Conservation (phyloP, 495 filamentous ascomycete genomes). For the Oleoguttula mirabilis region DNA sequence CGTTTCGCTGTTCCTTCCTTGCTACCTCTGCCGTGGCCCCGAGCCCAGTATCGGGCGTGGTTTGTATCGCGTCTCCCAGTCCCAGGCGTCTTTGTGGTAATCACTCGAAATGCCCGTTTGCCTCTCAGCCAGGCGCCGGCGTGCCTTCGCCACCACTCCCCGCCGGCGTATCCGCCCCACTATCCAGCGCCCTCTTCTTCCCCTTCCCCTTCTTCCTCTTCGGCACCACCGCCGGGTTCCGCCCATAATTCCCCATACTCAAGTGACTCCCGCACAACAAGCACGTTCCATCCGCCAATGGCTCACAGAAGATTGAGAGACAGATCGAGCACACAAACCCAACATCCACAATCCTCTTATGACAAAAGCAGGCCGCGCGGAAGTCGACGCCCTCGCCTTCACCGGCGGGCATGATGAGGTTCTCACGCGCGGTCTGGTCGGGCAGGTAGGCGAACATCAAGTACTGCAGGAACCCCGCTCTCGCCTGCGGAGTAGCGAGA, state of each 20-base stretch:
- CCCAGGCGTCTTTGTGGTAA: no score
- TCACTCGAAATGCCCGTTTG: no score
- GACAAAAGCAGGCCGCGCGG: constrained; percentile 92
- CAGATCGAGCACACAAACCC: constrained; percentile 95
- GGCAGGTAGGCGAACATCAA: constrained; percentile 91
- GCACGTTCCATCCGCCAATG: constrained; percentile 38
- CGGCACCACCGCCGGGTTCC: constrained; percentile 61
- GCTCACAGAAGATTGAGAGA: constrained; percentile 50
- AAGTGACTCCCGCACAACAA: constrained; percentile 84
- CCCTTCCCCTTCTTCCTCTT: constrained; percentile 70
- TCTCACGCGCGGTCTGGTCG: constrained; percentile 52
- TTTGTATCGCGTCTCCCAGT: no score
- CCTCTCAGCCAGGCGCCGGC: constrained; percentile 17
- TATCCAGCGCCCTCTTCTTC: constrained; percentile 47
- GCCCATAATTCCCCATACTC: constrained; percentile 59
- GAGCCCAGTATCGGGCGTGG: no score
- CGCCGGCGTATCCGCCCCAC: constrained; percentile 20
- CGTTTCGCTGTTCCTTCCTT: no score
- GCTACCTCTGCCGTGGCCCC: no score
- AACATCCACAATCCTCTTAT: constrained; percentile 77
- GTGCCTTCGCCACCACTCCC: constrained; percentile 23
- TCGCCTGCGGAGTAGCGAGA: constrained; percentile 19
- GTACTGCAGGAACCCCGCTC: constrained; percentile 72
- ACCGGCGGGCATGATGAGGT: constrained; percentile 62
- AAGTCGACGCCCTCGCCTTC: constrained; percentile 81